Percentiles rank a stretch among this genome's conserved stretches.
phyloP scores from a whole-genome alignment of 768 basidiomycete genomes.

The Lentinus brumalis region DNA sequence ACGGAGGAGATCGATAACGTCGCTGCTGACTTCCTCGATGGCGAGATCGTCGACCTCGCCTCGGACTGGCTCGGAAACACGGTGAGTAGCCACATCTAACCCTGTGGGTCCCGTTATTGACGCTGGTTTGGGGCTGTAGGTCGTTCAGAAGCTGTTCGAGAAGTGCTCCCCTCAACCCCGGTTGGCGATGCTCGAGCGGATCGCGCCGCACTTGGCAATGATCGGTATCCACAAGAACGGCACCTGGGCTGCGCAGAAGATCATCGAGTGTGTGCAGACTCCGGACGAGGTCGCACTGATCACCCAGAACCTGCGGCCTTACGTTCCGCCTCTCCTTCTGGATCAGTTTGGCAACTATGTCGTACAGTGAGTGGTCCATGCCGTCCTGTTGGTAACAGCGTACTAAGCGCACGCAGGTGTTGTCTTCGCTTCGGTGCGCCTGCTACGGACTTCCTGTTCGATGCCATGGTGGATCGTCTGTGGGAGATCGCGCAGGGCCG shows the following conservation, averaged over 20 bases:
- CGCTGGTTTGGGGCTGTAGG: slow-evolving; percentile 42
- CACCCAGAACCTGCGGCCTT: slow-evolving; percentile 85
- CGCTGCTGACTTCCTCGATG: slow-evolving; percentile 87
- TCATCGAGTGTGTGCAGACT: slow-evolving; percentile 90
- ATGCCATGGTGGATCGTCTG: slow-evolving; percentile 96
- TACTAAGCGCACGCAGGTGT: slow-evolving; percentile 51
- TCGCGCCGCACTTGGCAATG: slow-evolving; percentile 91
- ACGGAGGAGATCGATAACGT: slow-evolving; percentile 89
- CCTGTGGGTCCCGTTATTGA: not conserved
- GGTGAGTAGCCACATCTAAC: slow-evolving; percentile 40
- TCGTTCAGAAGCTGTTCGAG: slow-evolving; percentile 97
- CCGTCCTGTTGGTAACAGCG: not conserved
- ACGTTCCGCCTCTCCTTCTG: slow-evolving; percentile 89
- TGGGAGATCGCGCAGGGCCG: slow-evolving; percentile 99
- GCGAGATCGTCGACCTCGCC: slow-evolving; percentile 92
- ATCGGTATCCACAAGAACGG: slow-evolving; percentile 99
- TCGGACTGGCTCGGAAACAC: slow-evolving; percentile 99
- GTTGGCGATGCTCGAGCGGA: slow-evolving; percentile 90
- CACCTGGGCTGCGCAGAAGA: slow-evolving; percentile 99
- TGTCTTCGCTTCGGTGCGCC: slow-evolving; percentile 91
- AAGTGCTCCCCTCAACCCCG: slow-evolving; percentile 76
- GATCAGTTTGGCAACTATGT: slow-evolving; percentile 96
- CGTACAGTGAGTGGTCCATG: slow-evolving; percentile 67
- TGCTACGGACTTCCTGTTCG: slow-evolving; percentile 93
- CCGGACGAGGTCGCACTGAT: slow-evolving; percentile 87